Base-by-base conservation (phyloP, 257 asterid genomes). In the Nicotiana attenuata region DNA sequence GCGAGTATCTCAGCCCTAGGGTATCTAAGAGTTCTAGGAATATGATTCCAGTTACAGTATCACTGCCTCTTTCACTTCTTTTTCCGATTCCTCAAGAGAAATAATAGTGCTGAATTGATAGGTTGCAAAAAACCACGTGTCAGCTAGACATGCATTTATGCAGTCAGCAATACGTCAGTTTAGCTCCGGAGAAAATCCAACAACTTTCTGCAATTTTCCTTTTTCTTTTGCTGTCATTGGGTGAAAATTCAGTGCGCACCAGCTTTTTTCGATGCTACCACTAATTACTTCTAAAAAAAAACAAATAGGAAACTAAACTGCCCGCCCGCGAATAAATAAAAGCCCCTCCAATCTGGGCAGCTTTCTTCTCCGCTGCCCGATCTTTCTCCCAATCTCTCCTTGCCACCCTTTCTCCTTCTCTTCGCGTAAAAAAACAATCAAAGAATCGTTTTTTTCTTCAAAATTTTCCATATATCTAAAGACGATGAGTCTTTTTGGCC, bases 401-500 rank as follows among this genome's bases (percentile, higher is more conserved):
- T 29, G 57, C 53, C 81, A 50, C 84, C 26, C 83, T 50, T 65
- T 69, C 8, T 60, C 13, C 45, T 76, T 20, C 55, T 65, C 80
- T 1, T 73, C 7, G 22, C 22, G 19, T 41, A 20, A 45, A 69
- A 66, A 7, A 4, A 17, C 60, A 0, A 65, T 28, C 65, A 38
- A 66, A 80, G 31, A 65, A 56, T 14, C 28, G 31, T 5, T 50
- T 19, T 45, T 38, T 50, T 50, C 31, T 3, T 52, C 7, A 26
- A 71, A 71, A 41, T 55, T 67, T 67, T 65, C 56, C 56, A 61
- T 83, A 66, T 61, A 71, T 45, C 16, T 7, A 17, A 16, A 67
- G 88, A 87, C 88, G 63, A 94, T 92, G 98, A 94, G 98, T 94
- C 94, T 94, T 86, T 94, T 94, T 83, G 98, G 98, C 84, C 92